phyloP scores from a whole-genome alignment of 768 basidiomycete genomes.

The Mycena alexandri region DNA sequence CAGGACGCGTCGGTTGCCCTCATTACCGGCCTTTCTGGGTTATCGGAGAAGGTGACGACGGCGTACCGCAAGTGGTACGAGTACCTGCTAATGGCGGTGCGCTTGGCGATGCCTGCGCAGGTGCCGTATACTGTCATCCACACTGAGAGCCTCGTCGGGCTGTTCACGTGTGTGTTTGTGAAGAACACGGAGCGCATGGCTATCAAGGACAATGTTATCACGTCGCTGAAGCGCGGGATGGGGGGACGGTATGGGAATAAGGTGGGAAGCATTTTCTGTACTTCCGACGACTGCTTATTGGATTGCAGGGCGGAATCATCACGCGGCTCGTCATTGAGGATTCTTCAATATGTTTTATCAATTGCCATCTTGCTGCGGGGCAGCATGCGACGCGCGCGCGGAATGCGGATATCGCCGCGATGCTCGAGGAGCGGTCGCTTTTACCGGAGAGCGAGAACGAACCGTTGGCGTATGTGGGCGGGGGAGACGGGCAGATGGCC shows the following conservation, averaged over 20 bases:
- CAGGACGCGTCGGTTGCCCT: constrained; percentile 56
- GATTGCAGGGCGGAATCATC: constrained; percentile 85
- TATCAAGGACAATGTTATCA: constrained; percentile 79
- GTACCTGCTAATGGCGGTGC: constrained; percentile 77
- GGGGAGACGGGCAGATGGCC: constrained; percentile 93
- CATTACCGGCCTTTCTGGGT: constrained; percentile 54
- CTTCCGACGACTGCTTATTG: constrained; percentile 10
- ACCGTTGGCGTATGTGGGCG: constrained; percentile 81
- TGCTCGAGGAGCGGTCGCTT: constrained; percentile 85
- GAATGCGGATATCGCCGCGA: constrained; percentile 88
- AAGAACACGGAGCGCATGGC: constrained; percentile 72
- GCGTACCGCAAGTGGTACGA: constrained; percentile 94
- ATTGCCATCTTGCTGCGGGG: constrained; percentile 97
- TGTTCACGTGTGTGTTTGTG: constrained; percentile 84
- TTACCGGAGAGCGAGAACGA: constrained; percentile 68
- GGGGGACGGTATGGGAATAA: constrained; percentile 96
- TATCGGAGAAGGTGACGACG: constrained; percentile 87
- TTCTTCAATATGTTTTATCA: constrained; percentile 94
- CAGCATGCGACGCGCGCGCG: constrained; percentile 85
- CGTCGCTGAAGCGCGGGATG: constrained; percentile 92
- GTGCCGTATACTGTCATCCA: constrained; percentile 83
- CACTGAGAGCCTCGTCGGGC: constrained; percentile 90
- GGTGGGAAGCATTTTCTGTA: constrained; percentile 56
- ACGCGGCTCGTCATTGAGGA: constrained; percentile 91
- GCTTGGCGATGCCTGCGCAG: constrained; percentile 78